phyloP scores from a whole-genome alignment of 495 filamentous ascomycete species.

The Penicillium paradoxum region DNA sequence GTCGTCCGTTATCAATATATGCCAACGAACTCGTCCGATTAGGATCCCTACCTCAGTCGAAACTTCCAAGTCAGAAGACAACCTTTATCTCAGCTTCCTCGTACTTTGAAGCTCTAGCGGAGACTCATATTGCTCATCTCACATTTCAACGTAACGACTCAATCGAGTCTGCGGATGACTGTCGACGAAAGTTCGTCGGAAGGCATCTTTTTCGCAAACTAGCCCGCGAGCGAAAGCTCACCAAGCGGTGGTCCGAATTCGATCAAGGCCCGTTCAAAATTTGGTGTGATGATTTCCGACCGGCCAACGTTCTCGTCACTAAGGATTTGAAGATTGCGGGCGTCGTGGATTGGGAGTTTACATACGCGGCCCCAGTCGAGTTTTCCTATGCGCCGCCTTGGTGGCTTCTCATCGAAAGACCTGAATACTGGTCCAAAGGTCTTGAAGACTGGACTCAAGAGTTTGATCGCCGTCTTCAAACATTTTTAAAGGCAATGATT shows the following conservation, averaged over 20 bases:
- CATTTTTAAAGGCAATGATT: background rate
- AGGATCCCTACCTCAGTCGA: slow-evolving; percentile 24
- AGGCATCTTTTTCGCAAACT: slow-evolving; percentile 32
- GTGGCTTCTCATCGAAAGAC: slow-evolving; percentile 12
- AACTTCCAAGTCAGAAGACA: slow-evolving; percentile 29
- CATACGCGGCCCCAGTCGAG: slow-evolving; percentile 12
- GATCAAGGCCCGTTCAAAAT: slow-evolving; percentile 25
- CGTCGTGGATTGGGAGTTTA: slow-evolving; percentile 14
- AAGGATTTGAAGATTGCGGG: slow-evolving; percentile 1
- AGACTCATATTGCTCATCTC: background rate
- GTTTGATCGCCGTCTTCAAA: background rate
- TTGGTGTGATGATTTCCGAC: slow-evolving; percentile 29
- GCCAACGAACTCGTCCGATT: slow-evolving; percentile 32
- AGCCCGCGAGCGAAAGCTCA: slow-evolving; percentile 19
- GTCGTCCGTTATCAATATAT: slow-evolving; percentile 20
- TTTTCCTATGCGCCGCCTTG: slow-evolving; percentile 13
- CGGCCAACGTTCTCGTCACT: slow-evolving; percentile 24
- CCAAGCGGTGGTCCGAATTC: background rate
- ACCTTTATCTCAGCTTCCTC: slow-evolving; percentile 7
- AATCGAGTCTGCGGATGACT: slow-evolving; percentile 32
- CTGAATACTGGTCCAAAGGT: slow-evolving; percentile 3
- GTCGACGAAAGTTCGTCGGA: slow-evolving; percentile 37
- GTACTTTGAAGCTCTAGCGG: background rate
- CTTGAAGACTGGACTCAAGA: background rate
- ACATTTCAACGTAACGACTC: slow-evolving; percentile 1